Percentiles rank a stretch among this genome's conserved stretches.
phyloP scores from a whole-genome alignment of 441 rosid genomes.

The Melastoma candidum region DNA sequence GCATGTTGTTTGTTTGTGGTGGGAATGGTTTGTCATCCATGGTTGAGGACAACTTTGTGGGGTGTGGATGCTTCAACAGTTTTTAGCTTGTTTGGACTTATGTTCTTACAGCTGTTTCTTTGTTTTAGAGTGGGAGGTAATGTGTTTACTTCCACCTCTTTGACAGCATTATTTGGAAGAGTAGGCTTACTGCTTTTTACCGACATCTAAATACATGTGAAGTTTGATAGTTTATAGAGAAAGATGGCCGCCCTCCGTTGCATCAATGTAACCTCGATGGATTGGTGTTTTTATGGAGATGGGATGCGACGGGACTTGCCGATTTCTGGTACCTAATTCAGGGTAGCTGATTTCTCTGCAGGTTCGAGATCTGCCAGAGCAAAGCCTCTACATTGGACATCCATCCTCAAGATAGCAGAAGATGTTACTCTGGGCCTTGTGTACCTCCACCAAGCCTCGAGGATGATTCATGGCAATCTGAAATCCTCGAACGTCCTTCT shows the following conservation, averaged over 20 bases:
- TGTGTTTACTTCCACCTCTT: constrained; percentile 1
- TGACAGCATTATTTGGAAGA: too few relatives aligned
- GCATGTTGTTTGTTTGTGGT: constrained; percentile 7
- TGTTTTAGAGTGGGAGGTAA: not conserved
- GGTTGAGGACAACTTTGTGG: constrained; percentile 5
- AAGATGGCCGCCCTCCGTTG: too few relatives aligned
- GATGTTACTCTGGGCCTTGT: constrained; percentile 83
- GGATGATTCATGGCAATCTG: constrained; percentile 71
- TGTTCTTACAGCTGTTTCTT: not conserved
- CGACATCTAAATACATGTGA: too few relatives aligned
- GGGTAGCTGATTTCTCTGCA: constrained; percentile 13
- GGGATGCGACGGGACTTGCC: not conserved
- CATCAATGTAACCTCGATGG: not conserved
- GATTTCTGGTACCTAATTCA: not conserved
- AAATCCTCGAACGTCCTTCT: constrained; percentile 78
- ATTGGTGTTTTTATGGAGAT: not conserved
- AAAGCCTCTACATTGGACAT: constrained; percentile 92
- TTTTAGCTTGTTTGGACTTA: constrained; percentile 8
- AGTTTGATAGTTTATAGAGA: too few relatives aligned
- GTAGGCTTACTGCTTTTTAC: too few relatives aligned
- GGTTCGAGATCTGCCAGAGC: constrained; percentile 75
- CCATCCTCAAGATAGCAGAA: constrained; percentile 89
- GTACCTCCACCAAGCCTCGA: constrained; percentile 68
- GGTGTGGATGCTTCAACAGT: not conserved
- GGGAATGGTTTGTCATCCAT: not conserved